Evolutionary conservation across 768 basidiomycete species (phyloP), one percentile per base, ranked within the genome.

Genomic region (Suillus brevipes): DNA sequence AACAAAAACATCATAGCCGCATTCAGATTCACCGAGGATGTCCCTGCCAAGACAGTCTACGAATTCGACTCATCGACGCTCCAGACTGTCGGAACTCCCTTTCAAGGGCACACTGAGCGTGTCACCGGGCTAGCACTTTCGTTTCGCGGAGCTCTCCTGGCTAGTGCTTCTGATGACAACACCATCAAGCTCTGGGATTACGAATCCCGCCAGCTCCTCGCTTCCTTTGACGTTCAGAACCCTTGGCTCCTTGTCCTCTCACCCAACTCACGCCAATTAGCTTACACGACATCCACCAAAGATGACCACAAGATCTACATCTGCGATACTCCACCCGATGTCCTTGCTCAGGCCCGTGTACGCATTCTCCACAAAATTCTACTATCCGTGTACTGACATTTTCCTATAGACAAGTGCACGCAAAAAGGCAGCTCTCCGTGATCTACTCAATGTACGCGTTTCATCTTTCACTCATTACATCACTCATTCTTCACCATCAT

Each of bases 171-270:
- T 6, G 0, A 42, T 0, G 42, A 43, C 3, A 0, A 9, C 0
- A 43, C 42, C 18, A 43, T 43, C 42, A 43, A 43, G 18, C 42
- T 45, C 20, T 45, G 43, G 43, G 43, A 18, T 45, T 45, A 20
- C 4, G 8, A 20, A 9, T 45, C n/a, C n/a, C n/a, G n/a, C n/a
- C n/a, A n/a, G n/a, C n/a, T n/a, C n/a, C n/a, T n/a, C n/a, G n/a
- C n/a, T 7, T 45, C 43, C 8, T 45, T 45, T 1, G 9, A 45
- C 9, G 4, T 45, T 45, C 42, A 43, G 18, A 20, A 20, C 18
- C 99, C 9, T 9, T 16, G 40, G 16, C n/a, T n/a, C n/a, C 40
- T 42, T 42, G 6, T 42, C 6, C 18, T 42, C 18, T 42, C 42
- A 18, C 14, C 42, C 42, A 6, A 42, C 3, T 42, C 42, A 18